These are phyloP conservation scores for Cyclotella baltica DNA, from an alignment of 108 stramenopile genomes.

Conservation along the genomic window DNA sequence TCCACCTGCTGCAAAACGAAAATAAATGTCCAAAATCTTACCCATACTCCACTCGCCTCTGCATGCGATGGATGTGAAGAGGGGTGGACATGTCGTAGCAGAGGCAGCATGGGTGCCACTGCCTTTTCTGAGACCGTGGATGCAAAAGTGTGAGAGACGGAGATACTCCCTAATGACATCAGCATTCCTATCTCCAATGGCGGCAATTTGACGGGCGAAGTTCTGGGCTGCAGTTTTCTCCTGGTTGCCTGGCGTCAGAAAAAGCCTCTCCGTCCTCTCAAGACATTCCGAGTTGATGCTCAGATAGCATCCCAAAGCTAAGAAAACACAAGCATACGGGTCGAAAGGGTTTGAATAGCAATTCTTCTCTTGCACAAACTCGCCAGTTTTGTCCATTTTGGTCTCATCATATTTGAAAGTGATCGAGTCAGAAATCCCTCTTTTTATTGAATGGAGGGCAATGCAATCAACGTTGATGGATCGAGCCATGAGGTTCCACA, in stretches of 20 bases:
- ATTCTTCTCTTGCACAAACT: slow-evolving; percentile 22
- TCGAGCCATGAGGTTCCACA: slow-evolving; percentile 26
- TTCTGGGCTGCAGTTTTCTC: slow-evolving; percentile 19
- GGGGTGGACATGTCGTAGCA: slow-evolving; percentile 52
- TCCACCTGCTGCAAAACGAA: slow-evolving; percentile 42
- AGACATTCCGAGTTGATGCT: slow-evolving; percentile 22
- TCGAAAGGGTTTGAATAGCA: slow-evolving; percentile 27
- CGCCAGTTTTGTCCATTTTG: slow-evolving; percentile 19
- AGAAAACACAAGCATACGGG: slow-evolving; percentile 27
- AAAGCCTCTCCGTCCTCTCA: slow-evolving; percentile 20
- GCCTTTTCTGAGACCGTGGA: slow-evolving; percentile 56
- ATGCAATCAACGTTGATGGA: slow-evolving; percentile 21
- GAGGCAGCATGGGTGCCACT: slow-evolving; percentile 39
- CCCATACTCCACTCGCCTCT: slow-evolving; percentile 59
- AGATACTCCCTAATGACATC: slow-evolving; percentile 1
- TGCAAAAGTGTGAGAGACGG: slow-evolving; percentile 27
- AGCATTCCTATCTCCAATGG: slow-evolving; percentile 6
- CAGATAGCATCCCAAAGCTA: slow-evolving; percentile 33
- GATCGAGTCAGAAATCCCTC: slow-evolving; percentile 16
- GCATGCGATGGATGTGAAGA: slow-evolving; percentile 42
- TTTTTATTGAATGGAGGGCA: slow-evolving; percentile 12
- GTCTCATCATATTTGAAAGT: slow-evolving; percentile 24
- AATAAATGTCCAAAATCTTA: slow-evolving; percentile 53
- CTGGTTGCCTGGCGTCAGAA: slow-evolving; percentile 15
- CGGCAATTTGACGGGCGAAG: slow-evolving; percentile 25